Evolutionary conservation across 768 basidiomycete genomes (phyloP), one percentile per base, ranked within the genome.

Genomic region (Termitomyces sp.): DNA sequence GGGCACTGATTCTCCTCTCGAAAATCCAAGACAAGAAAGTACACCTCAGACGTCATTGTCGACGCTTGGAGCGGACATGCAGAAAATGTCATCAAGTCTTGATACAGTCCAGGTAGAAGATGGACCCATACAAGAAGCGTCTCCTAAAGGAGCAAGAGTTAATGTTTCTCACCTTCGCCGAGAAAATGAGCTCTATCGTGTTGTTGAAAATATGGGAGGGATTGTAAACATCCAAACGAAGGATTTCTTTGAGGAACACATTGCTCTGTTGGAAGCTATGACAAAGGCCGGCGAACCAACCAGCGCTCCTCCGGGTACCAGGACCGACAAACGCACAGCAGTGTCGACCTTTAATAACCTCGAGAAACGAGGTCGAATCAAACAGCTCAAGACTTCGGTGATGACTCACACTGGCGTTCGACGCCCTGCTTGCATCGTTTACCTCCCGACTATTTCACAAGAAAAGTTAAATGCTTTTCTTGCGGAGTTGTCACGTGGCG

Each of bases 111-210:
- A 47, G n/a, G 23, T 45, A 29, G 58, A 50, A 6, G 47, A 32
- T 16, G 57, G 44, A 49, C 17, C 32, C 21, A 42, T 32, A 5
- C 48, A 46, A 25, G 23, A 60, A 37, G n/a, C 29, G 7, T 37
- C 42, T 27, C 25, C 59, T 25, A 59, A 62, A 23, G 59, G 49
- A 8, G 35, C 59, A 72, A 81, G 79, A 59, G 75, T 83, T 47
- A 95, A 93, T 61, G 82, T 94, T 25, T 90, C 92, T 16, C 80
- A 87, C 56, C 73, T 91, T 41, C 83, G 90, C 4, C 83, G 92
- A 21, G 90, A 94, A 73, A 90, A 89, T 59, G 92, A 95, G 68
- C 68, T 94, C 47, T 66, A 85, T 54, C 83, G 81, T 31, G 79
- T 90, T 21, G 70, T 93, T n/a, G 78, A 84, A 55, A 77, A 74